A percentile compares a stretch with the other conserved stretches of the same genome.
Conservation (phyloP, 2,329 filamentous ascomycete genomes). For the Rugonectria rugulosa region DNA sequence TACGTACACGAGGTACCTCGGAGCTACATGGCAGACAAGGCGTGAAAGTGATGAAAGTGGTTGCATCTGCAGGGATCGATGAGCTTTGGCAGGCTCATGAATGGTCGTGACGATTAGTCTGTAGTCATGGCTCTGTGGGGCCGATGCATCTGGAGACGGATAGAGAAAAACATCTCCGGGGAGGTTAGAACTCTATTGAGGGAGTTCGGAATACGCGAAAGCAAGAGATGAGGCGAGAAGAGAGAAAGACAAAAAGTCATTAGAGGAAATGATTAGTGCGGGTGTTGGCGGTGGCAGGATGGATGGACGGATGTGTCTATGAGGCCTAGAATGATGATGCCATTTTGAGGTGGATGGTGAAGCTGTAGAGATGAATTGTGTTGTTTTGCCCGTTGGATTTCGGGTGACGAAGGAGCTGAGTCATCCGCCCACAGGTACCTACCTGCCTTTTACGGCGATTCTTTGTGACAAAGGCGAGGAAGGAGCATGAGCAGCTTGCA, state of each 20-base stretch:
- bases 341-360: constrained; percentile 21
- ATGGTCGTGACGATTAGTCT: constrained; percentile 3
- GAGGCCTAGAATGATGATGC: constrained; percentile 15
- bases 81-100: constrained; percentile 1
- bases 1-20: constrained; percentile 7
- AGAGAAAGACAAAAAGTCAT: not conserved
- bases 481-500: too few species aligned
- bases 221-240: not conserved
- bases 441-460: too few species aligned
- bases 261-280: not conserved
- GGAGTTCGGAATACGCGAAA: not conserved
- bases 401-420: constrained; percentile 1
- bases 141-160: not conserved
- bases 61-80: constrained; percentile 15
- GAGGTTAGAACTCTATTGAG: not conserved
- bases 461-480: not conserved
- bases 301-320: not conserved
- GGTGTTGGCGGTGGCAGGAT: not conserved
- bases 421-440: not conserved
- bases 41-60: not conserved
- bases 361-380: constrained; percentile 1
- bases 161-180: not conserved
- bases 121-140: constrained; percentile 4
- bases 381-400: not conserved
- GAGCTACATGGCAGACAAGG: not conserved